Percentiles rank a stretch among this genome's conserved stretches.
Conservation (phyloP, 1,284 basidiomycete species). For the Entoloma clypeatum region DNA sequence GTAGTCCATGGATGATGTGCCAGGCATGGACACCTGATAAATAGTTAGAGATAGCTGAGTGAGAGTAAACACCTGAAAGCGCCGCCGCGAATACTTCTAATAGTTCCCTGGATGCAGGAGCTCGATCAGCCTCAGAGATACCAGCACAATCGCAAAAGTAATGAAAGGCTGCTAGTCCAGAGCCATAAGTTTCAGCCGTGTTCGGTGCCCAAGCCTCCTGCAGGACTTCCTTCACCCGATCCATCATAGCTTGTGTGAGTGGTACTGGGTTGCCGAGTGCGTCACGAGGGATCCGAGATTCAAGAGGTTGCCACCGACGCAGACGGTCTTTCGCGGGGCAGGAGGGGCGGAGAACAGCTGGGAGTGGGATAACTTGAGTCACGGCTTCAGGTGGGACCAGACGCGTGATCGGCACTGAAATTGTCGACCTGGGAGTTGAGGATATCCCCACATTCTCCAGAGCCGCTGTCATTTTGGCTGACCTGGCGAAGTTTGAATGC, state of each 20-base stretch:
- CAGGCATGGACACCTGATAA: slow-evolving; percentile 28
- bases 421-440: no score
- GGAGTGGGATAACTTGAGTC: no score
- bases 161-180: slow-evolving; percentile 17
- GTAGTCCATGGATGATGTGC: slow-evolving; percentile 33
- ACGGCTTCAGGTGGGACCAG: no score
- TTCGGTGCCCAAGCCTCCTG: slow-evolving; percentile 13
- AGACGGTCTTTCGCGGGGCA: no score
- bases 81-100: slow-evolving; percentile 9
- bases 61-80: slow-evolving; percentile 6
- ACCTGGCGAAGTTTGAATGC: no score
- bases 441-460: no score
- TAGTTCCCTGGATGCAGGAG: slow-evolving; percentile 4
- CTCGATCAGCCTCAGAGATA: slow-evolving; percentile 8
- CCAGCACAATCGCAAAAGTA: slow-evolving; percentile 19
- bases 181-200: slow-evolving; percentile 15
- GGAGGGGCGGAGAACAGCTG: no score
- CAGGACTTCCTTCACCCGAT: slow-evolving; percentile 10
- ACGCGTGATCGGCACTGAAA: no score
- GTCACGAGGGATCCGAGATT: not conserved
- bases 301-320: no score
- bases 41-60: slow-evolving; percentile 26
- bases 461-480: no score
- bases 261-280: no score
- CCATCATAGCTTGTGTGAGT: not conserved